Evolutionary conservation across 176 grass and related monocot species (phyloP).

Genomic region (Ensete ventricosum): DNA sequence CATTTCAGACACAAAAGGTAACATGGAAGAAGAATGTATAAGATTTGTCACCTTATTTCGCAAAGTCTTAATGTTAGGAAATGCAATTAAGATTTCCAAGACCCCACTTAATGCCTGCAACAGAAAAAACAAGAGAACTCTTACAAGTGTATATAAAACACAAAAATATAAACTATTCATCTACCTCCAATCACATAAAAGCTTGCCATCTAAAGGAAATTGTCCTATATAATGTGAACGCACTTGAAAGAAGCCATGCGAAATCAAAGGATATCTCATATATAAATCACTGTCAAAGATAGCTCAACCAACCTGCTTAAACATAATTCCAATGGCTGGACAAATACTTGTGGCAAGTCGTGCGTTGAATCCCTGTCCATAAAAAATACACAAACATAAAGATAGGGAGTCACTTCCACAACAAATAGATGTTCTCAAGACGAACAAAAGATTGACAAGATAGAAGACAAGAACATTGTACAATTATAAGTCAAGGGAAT

Average conservation of each 20-base stretch:
- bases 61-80: conserved; percentile 59
- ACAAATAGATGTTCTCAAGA: not conserved
- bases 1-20: conserved; percentile 18
- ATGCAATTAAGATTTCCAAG: conserved; percentile 63
- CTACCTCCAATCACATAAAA: not conserved
- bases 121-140: conserved; percentile 15
- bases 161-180: conserved; percentile 1
- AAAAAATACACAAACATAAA: conserved; percentile 14
- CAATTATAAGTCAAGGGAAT: conserved; percentile 6
- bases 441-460: not conserved
- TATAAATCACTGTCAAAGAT: not conserved
- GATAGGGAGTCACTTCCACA: conserved; percentile 6
- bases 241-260: not conserved
- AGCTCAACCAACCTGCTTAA: conserved; percentile 59
- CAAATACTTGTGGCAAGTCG: conserved; percentile 63
- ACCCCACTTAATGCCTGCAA: conserved; percentile 74
- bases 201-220: conserved; percentile 10
- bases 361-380: conserved; percentile 81
- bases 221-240: conserved; percentile 6
- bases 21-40: conserved; percentile 19
- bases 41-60: conserved; percentile 58
- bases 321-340: conserved; percentile 77
- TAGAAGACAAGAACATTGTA: not conserved
- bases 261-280: not conserved
- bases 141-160: conserved; percentile 1